Conservation (phyloP, 805 yeast genomes). For the Zygoascus biomembranicola region DNA sequence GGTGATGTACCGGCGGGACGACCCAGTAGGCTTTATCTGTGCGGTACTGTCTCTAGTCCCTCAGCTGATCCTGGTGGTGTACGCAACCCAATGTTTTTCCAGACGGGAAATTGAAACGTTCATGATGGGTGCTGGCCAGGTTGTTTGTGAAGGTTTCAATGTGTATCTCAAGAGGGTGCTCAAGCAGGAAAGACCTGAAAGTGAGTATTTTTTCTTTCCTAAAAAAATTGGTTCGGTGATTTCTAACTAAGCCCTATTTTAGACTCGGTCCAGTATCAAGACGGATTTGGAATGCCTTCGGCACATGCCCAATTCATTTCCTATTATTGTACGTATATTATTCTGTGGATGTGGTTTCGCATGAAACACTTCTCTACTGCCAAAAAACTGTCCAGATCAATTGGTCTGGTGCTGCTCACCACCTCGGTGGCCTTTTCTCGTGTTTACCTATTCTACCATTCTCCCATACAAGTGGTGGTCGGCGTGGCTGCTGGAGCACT, state of each 20-base stretch:
- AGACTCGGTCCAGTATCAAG: conserved; percentile 14
- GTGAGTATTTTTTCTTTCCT: conserved; percentile 7
- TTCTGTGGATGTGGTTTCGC: conserved; percentile 26
- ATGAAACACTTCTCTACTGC: conserved; percentile 24
- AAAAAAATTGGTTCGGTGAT: neutral
- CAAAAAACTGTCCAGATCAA: conserved; percentile 20
- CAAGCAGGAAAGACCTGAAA: conserved; percentile 64
- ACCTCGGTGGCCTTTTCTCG: conserved; percentile 57
- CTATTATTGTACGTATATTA: conserved; percentile 42
- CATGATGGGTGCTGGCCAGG: conserved; percentile 77
- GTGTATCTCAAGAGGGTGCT: conserved; percentile 54
- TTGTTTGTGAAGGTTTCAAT: conserved; percentile 66
- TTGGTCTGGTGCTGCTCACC: conserved; percentile 21
- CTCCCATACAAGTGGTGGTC: conserved; percentile 59
- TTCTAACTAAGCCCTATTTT: neutral
- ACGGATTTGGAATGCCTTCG: conserved; percentile 91
- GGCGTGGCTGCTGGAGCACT: conserved; percentile 60
- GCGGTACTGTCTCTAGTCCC: conserved; percentile 80
- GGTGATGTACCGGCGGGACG: conserved; percentile 67
- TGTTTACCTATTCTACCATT: conserved; percentile 72
- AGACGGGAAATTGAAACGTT: conserved; percentile 83
- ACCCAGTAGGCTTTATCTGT: conserved; percentile 46
- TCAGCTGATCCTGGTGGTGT: conserved; percentile 64
- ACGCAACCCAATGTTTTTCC: conserved; percentile 73
- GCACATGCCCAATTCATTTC: conserved; percentile 98